Conservation (phyloP, 331 rosid genomes). For the Quercus lobata region DNA sequence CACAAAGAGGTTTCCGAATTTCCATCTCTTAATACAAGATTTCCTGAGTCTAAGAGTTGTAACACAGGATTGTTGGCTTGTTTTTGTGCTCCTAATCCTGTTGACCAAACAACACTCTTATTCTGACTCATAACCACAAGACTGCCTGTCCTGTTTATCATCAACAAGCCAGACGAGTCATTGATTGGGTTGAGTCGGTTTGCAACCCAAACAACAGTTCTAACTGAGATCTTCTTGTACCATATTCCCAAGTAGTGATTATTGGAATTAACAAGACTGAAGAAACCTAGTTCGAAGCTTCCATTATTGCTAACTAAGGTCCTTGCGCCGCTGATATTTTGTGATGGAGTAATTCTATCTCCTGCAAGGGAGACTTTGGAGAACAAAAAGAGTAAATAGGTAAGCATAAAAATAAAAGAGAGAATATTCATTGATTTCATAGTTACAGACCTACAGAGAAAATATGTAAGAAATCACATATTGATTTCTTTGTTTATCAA, state of each 20-base stretch:
- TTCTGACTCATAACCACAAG: slow-evolving; percentile 36
- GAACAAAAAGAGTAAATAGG: not conserved
- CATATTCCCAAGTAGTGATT: slow-evolving; percentile 58
- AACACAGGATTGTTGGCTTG: slow-evolving; percentile 13
- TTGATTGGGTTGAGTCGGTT: slow-evolving; percentile 47
- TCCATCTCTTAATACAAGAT: slow-evolving; percentile 17
- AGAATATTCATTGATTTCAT: not conserved
- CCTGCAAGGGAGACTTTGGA: slow-evolving; percentile 21
- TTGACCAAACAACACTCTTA: slow-evolving; percentile 38
- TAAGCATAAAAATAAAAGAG: not conserved
- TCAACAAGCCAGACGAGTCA: slow-evolving; percentile 39
- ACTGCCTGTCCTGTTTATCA: slow-evolving; percentile 28
- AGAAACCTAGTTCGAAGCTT: slow-evolving; percentile 44
- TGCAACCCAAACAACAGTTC: slow-evolving; percentile 60
- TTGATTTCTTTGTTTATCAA: too few species aligned
- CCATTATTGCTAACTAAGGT: slow-evolving; percentile 48
- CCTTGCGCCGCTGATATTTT: slow-evolving; percentile 24
- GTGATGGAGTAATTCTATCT: slow-evolving; percentile 21
- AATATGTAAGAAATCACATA: too few species aligned
- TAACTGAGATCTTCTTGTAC: slow-evolving; percentile 49
- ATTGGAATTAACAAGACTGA: slow-evolving; percentile 43
- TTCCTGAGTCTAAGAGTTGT: slow-evolving; percentile 40
- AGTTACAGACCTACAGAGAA: too few species aligned
- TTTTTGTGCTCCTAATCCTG: not conserved
- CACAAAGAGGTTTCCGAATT: slow-evolving; percentile 9